Evolutionary conservation across 2,329 filamentous ascomycete genomes (phyloP).

Genomic region (Paracorniculantispora psalliotae): DNA sequence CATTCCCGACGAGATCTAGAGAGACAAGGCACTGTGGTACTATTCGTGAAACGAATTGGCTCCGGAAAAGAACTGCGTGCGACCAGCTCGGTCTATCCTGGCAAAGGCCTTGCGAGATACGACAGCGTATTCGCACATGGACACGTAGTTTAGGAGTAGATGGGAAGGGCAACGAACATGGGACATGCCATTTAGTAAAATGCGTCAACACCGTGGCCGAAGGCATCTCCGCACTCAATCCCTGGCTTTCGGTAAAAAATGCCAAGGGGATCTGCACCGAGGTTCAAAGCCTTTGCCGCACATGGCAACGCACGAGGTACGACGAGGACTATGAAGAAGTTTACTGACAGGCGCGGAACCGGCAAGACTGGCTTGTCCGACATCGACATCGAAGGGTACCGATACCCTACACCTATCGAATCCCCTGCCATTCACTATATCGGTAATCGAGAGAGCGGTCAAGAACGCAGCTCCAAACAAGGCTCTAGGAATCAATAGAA

Average conservation of each 20-base stretch:
- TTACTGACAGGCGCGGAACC: slow-evolving; percentile 17
- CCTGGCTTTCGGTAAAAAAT: slow-evolving; percentile 22
- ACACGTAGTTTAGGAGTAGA: no score
- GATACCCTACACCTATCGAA: no score
- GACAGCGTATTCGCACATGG: no score
- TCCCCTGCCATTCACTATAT: no score
- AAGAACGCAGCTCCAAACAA: slow-evolving; percentile 18
- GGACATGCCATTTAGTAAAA: no score
- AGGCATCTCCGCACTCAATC: slow-evolving; percentile 19
- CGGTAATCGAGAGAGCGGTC: slow-evolving; percentile 9
- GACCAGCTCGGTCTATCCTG: no score
- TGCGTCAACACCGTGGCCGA: slow-evolving; percentile 22
- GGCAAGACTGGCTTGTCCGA: slow-evolving; percentile 19
- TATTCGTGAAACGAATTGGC: not conserved
- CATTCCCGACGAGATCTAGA: not conserved
- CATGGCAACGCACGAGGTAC: slow-evolving; percentile 13
- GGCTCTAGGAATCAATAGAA: slow-evolving; percentile 17
- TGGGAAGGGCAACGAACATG: no score
- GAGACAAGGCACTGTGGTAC: not conserved
- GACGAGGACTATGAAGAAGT: slow-evolving; percentile 17
- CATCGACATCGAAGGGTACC: no score
- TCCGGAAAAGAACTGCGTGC: not conserved
- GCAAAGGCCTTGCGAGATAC: not conserved
- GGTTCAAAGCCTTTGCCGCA: slow-evolving; percentile 3
- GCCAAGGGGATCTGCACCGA: slow-evolving; percentile 15